phyloP scores from a whole-genome alignment of 2,329 filamentous ascomycete species.

The Talaromyces verruculosus region DNA sequence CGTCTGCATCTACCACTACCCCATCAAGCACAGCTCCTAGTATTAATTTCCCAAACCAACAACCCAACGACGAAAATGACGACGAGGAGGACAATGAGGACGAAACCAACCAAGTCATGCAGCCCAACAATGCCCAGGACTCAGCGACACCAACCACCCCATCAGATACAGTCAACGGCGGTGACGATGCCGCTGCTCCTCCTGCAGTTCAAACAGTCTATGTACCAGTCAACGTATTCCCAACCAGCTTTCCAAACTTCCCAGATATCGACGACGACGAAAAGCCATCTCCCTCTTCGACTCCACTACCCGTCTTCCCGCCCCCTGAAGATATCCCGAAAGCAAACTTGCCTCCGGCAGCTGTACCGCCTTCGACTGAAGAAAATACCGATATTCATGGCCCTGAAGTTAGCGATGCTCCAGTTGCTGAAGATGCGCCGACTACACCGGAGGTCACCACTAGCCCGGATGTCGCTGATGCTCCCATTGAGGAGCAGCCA shows the following conservation, averaged over 20 bases:
- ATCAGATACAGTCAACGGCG: neutral
- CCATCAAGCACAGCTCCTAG: neutral
- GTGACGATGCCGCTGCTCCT: neutral
- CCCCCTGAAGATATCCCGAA: neutral
- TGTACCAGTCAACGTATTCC: constrained; percentile 9
- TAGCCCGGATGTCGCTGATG: neutral
- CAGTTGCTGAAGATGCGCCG: neutral
- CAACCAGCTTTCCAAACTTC: neutral
- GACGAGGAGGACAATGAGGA: neutral
- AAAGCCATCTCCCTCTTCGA: neutral
- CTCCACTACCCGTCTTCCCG: constrained; percentile 7
- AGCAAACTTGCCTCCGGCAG: neutral
- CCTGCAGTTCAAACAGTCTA: constrained; percentile 5
- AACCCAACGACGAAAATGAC: neutral
- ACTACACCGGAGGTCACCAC: neutral
- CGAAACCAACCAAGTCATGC: neutral
- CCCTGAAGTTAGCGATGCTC: neutral
- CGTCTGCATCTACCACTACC: neutral
- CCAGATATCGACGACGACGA: constrained; percentile 6
- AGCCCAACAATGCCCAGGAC: neutral
- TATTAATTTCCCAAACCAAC: neutral
- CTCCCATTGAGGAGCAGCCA: neutral
- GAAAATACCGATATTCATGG: neutral
- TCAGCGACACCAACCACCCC: neutral
- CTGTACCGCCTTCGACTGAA: neutral